Evolutionary conservation across 1,284 basidiomycete genomes (phyloP).

Genomic region (Microbotryum lychnidis-dioicae): DNA sequence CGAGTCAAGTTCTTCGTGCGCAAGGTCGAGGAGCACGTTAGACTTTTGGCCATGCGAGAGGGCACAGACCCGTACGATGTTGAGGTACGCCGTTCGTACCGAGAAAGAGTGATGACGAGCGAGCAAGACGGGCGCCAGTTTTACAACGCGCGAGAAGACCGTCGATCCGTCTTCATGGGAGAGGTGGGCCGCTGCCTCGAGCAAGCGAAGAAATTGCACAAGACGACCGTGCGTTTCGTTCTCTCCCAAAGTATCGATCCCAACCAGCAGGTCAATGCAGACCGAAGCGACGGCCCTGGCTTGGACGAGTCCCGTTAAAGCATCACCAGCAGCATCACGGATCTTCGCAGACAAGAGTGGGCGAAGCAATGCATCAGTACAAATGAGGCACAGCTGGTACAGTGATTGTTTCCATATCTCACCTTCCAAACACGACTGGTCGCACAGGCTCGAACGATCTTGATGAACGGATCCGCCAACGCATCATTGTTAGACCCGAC

Average conservation of each 20-base stretch:
- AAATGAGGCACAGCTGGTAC: too few relatives aligned
- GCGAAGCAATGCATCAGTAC: not conserved
- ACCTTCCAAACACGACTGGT: constrained; percentile 30
- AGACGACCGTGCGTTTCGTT: constrained; percentile 29
- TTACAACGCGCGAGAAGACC: not conserved
- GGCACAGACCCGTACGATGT: constrained; percentile 13
- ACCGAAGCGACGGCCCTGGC: constrained; percentile 7
- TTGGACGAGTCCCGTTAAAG: constrained; percentile 21
- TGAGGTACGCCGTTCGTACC: constrained; percentile 12
- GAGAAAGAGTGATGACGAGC: constrained; percentile 11
- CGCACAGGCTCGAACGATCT: constrained; percentile 16
- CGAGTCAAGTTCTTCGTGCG: constrained; percentile 1
- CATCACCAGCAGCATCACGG: constrained; percentile 27
- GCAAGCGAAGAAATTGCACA: constrained; percentile 12
- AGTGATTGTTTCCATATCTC: not conserved
- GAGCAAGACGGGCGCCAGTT: not conserved
- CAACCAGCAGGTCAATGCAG: not conserved
- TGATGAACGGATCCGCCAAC: constrained; percentile 12
- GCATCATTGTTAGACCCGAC: not conserved
- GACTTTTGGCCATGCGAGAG: not conserved
- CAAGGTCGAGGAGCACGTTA: not conserved
- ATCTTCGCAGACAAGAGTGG: constrained; percentile 6
- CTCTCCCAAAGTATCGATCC: constrained; percentile 1
- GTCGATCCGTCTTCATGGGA: not conserved
- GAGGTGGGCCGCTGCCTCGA: constrained; percentile 7